Conservation (phyloP, 441 rosid genomes). For the Erodium moschatum region DNA sequence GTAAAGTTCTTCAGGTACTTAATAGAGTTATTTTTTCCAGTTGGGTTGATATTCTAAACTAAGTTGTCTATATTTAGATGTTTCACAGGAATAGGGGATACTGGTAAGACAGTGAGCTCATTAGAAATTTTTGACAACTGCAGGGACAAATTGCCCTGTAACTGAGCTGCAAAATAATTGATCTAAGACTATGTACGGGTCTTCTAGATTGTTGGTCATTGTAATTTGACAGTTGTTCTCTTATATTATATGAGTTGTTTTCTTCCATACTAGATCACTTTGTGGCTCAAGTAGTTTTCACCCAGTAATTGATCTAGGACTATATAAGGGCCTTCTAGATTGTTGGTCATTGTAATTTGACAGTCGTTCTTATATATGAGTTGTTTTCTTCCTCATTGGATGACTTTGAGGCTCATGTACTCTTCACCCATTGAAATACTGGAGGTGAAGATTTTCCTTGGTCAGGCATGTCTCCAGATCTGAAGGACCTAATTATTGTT, state of each 20-base stretch:
- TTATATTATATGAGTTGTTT: neutral
- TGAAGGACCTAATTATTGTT: neutral
- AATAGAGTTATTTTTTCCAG: constrained; percentile 15
- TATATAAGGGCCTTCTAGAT: constrained; percentile 5
- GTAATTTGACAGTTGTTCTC: neutral
- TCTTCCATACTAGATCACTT: neutral
- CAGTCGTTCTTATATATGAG: neutral
- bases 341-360: neutral
- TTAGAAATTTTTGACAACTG: neutral
- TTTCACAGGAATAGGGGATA: neutral
- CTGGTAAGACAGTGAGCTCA: neutral
- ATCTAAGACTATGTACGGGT: neutral
- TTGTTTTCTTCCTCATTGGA: constrained; percentile 4
- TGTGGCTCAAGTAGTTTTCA: neutral
- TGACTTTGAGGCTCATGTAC: neutral
- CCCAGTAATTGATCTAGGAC: neutral
- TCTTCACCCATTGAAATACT: neutral
- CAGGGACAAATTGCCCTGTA: neutral
- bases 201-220: constrained; percentile 9
- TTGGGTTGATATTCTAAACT: neutral
- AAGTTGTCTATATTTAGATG: neutral
- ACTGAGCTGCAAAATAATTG: constrained; percentile 1
- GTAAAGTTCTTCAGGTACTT: constrained; percentile 59
- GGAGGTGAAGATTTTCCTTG: neutral
- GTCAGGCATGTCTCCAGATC: neutral